Conservation (phyloP, 176 grass and related monocot genomes). For the maize (Zea mays) region Zm-B73-REFERENCE-NAM-5.0 NC_050096.1:183671501-183672000, state of each 20-base stretch:
- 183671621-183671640: slow-evolving; percentile 25
- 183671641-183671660: slow-evolving; percentile 27
- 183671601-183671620: slow-evolving; percentile 18
- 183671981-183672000: not conserved
- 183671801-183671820: slow-evolving; percentile 27
- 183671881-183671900: slow-evolving; percentile 32
- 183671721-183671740: slow-evolving; percentile 52
- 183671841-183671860: slow-evolving; percentile 35
- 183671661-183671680: slow-evolving; percentile 36
- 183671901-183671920: slow-evolving; percentile 22
- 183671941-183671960: not conserved
- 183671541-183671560: not conserved
- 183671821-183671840: slow-evolving; percentile 18
- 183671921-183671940: not conserved
- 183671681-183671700: not conserved
- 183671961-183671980: not conserved
- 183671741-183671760: slow-evolving; percentile 29
- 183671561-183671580: slow-evolving; percentile 47
- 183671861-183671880: slow-evolving; percentile 23
- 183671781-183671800: slow-evolving; percentile 50
- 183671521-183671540: not conserved
- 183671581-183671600: slow-evolving; percentile 46
- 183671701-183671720: slow-evolving; percentile 22
- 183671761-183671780: slow-evolving; percentile 52
- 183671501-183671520: not conserved